Base-by-base conservation (phyloP, 2,329 filamentous ascomycete species). In the Pseudogymnoascus sp. region DNA sequence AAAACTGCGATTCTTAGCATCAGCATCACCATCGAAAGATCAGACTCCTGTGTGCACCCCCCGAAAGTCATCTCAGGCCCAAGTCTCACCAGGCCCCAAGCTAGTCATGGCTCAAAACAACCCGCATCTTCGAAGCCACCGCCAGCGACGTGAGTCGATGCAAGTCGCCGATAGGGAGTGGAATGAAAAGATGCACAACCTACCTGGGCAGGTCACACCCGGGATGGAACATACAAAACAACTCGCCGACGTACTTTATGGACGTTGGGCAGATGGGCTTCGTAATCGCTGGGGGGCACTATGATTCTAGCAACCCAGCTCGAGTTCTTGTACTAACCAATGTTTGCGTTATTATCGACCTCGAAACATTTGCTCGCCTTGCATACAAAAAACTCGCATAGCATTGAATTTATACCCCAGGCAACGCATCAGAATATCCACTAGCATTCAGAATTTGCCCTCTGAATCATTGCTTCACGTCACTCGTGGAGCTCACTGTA, bases 211-310 rank as follows among this genome's bases (percentile, higher is more conserved):
- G 67, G 74, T 79, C 60, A 78, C 82, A 64, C 83, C 86, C 1
- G 93, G 92, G 1, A 93, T 97, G 90, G 93, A 97, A 76, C 93
- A 97, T 76, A 90, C 89, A 68, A 91, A 92, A 73, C 86, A 96
- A 73, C 81, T 98, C 39, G 91, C 90, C 1, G 92, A 97, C 74
- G 90, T 96, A 19, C 83, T 99, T 19, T 98, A 97, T 77, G 86
- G 88, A 14, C 85, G 93, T 48, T 99, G 95, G 95, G 86, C 88
- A 2, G 90, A 96, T 65, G 92, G 92, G 1, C 79, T 98, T 70
- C 86, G 87, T 68, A 82, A 85, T 63, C 81, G 89, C 64, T 93
- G 89, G 89, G 78, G 80, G 16, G 78, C 73, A 60, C 64, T 61
- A 39, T 66, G 45, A 63, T 10, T 34, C 4, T 63, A 57, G 51